Evolutionary conservation across 495 filamentous ascomycete genomes (phyloP).

Genomic region (Xylaria longipes): DNA sequence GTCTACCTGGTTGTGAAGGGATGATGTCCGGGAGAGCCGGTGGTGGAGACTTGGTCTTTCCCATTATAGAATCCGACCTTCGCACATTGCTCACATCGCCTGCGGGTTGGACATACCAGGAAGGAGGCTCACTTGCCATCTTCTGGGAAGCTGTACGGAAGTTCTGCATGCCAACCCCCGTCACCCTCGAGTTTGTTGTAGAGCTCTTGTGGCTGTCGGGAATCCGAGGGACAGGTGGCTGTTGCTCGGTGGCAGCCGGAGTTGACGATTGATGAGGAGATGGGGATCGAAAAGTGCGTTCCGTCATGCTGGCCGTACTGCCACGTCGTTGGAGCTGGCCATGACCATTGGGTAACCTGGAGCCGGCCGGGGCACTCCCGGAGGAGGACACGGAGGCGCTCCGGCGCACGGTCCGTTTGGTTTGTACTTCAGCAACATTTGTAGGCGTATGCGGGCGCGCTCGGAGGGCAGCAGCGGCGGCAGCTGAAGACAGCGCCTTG

Average conservation of each 20-base stretch:
- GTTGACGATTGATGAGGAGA: slow-evolving; percentile 61
- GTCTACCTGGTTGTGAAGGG: slow-evolving; percentile 38
- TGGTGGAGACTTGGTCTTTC: slow-evolving; percentile 41
- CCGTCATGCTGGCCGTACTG: slow-evolving; percentile 83
- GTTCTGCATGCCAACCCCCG: slow-evolving; percentile 42
- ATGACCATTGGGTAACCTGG: slow-evolving; percentile 46
- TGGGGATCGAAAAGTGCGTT: slow-evolving; percentile 78
- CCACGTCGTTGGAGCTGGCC: slow-evolving; percentile 62
- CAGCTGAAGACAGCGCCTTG: slow-evolving; percentile 74
- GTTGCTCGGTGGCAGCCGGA: slow-evolving; percentile 44
- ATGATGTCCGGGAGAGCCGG: slow-evolving; percentile 6
- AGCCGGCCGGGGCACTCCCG: slow-evolving; percentile 53
- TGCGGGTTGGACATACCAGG: slow-evolving; percentile 52
- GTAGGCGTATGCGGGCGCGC: slow-evolving; percentile 77
- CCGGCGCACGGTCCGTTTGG: slow-evolving; percentile 81
- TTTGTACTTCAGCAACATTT: slow-evolving; percentile 79
- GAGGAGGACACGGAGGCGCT: slow-evolving; percentile 72
- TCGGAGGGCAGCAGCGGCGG: slow-evolving; percentile 82
- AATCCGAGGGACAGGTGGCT: slow-evolving; percentile 77
- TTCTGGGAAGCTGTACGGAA: slow-evolving; percentile 54
- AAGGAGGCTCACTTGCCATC: slow-evolving; percentile 40
- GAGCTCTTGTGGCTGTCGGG: slow-evolving; percentile 50
- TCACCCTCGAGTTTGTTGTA: slow-evolving; percentile 31
- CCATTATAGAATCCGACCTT: slow-evolving; percentile 51
- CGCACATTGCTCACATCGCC: slow-evolving; percentile 51